Evolutionary conservation across 768 basidiomycete genomes (phyloP), one percentile per base, ranked within the genome.

Genomic region (Panus rudis): DNA sequence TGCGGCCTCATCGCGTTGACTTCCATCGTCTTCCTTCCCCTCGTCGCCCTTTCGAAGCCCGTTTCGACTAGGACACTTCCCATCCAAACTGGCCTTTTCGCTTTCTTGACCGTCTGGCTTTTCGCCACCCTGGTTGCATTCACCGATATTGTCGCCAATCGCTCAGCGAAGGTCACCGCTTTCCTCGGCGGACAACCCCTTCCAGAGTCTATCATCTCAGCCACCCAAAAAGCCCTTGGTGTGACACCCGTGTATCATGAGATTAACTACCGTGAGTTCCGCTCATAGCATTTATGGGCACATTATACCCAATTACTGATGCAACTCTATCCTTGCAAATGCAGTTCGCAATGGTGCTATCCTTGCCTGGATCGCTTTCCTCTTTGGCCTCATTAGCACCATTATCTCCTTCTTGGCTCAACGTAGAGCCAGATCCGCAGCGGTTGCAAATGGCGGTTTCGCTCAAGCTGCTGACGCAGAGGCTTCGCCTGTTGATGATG

Each of bases 341-440:
- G 6, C 33, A 35, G 79, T 78, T 50, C 62, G 61, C 35, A 60
- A 71, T 20, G 53, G 73, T 16, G 73, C 75, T 1, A 66, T 77
- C 45, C 52, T 78, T 23, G 73, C 75, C 1, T 81, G 78, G 78
- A 61, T 76, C 48, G 53, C 74, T 0, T 47, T 71, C 47, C 50
- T 75, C 5, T 72, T 70, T 46, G 60, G 65, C 14, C 25, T 60
- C 37, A 58, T 62, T 39, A 55, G 72, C 7, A 63, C 68, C 17
- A 52, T 58, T 23, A 56, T 70, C 39, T 50, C 66, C 6, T 63
- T 65, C 42, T 13, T 60, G 2, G 62, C 69, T 13, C 54, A 62
- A 14, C 41, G 52, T 17, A 51, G 46, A n/a, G 33, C 41, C 19
- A 35, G 43, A 20, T 20, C 25, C 19, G 40, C 43, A 5, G n/a